phyloP scores from a whole-genome alignment of 2,329 filamentous ascomycete species.

The Cercospora sesami region DNA sequence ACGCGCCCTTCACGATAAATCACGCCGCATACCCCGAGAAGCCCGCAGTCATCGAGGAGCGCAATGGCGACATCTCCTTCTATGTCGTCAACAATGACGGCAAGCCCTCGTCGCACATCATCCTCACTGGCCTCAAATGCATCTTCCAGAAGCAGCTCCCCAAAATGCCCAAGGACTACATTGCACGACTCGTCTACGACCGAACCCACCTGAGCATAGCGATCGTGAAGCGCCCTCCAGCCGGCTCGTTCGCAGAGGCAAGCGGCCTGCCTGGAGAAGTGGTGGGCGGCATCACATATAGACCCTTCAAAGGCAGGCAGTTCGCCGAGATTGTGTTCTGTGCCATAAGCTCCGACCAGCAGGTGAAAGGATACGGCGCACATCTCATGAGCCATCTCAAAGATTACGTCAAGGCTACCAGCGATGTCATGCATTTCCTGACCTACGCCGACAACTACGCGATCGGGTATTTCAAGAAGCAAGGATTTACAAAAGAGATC shows the following conservation, averaged over 20 bases:
- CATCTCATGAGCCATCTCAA: constrained; percentile 98
- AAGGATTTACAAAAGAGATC: constrained; percentile 98
- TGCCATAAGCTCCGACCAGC: constrained; percentile 94
- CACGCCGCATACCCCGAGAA: constrained; percentile 79
- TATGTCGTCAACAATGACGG: constrained; percentile 97
- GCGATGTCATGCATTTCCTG: constrained; percentile 95
- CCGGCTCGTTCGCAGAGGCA: constrained; percentile 34
- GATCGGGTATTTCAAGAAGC: constrained; percentile 98
- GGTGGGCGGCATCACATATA: constrained; percentile 86
- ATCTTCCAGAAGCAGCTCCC: constrained; percentile 98
- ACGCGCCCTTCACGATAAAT: constrained; percentile 36
- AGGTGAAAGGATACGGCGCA: constrained; percentile 97
- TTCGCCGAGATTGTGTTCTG: constrained; percentile 99
- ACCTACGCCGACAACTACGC: constrained; percentile 99
- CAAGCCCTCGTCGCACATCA: constrained; percentile 82
- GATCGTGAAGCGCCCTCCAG: constrained; percentile 89
- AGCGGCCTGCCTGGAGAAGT: constrained; percentile 38
- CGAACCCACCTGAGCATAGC: constrained; percentile 94
- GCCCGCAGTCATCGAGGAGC: constrained; percentile 90
- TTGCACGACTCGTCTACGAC: constrained; percentile 95
- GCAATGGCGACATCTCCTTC: constrained; percentile 92
- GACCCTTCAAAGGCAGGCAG: constrained; percentile 84
- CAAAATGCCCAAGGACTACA: constrained; percentile 99
- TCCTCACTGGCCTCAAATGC: constrained; percentile 92
- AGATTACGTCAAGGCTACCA: constrained; percentile 96